A percentile compares a stretch with the other conserved stretches of the same genome.
These are phyloP conservation scores for Chrysanthemum makinoi DNA, from an alignment of 129 eudicot genomes.

Conservation along the genomic window DNA sequence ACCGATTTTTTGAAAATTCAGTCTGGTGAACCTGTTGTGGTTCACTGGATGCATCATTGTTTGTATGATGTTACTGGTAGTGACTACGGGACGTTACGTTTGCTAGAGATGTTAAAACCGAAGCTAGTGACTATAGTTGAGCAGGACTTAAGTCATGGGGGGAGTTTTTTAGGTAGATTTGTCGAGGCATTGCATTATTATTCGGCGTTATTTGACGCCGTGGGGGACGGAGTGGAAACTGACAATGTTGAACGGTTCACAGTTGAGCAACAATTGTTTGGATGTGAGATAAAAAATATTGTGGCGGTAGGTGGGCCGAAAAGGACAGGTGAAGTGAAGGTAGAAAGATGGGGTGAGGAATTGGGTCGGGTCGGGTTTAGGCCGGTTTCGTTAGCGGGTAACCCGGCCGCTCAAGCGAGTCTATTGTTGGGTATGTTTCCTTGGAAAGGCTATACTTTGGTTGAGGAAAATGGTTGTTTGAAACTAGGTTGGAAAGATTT, in stretches of 20 bases:
- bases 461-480: constrained; percentile 80
- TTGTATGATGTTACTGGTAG: constrained; percentile 81
- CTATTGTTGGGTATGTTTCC: constrained; percentile 90
- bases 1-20: constrained; percentile 28
- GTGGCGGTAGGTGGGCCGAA: constrained; percentile 81
- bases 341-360: constrained; percentile 86
- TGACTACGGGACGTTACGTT: constrained; percentile 48
- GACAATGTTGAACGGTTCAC: constrained; percentile 59
- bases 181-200: constrained; percentile 95
- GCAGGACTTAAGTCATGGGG: constrained; percentile 73
- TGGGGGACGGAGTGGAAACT: constrained; percentile 69
- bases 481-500: constrained; percentile 94
- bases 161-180: constrained; percentile 68
- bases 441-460: constrained; percentile 83
- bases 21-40: constrained; percentile 53
- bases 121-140: constrained; percentile 72
- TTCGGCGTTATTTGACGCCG: constrained; percentile 83
- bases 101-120: constrained; percentile 48
- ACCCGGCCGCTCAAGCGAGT: constrained; percentile 83
- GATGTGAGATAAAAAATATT: constrained; percentile 77
- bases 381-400: constrained; percentile 78
- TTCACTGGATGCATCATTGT: constrained; percentile 88
- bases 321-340: constrained; percentile 76
- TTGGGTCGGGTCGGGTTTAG: constrained; percentile 59
- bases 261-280: constrained; percentile 78